These are phyloP conservation scores for Apophysomyces elegans DNA, from an alignment of 371 early-diverging fungal species.

Conservation along the genomic window DNA sequence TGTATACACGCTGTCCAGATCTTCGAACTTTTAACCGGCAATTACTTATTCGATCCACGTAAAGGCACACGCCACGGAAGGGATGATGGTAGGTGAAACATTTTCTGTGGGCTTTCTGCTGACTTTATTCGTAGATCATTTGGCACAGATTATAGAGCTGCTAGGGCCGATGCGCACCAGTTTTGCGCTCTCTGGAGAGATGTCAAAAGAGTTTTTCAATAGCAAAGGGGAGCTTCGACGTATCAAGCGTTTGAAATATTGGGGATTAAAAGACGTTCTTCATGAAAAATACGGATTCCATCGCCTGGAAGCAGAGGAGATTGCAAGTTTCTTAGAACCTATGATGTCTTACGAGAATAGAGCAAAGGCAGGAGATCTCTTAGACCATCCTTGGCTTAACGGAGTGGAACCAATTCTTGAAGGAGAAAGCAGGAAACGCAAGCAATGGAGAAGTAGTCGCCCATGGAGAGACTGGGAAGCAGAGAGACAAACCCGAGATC, in stretches of 20 bases:
- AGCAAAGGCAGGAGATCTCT: constrained; percentile 58
- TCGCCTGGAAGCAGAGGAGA: constrained; percentile 59
- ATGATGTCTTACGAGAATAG: constrained; percentile 75
- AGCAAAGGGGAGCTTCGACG: constrained; percentile 80
- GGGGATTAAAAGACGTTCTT: constrained; percentile 84
- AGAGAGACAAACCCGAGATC: constrained; percentile 12
- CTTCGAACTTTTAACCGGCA: constrained; percentile 92
- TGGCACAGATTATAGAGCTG: constrained; percentile 95
- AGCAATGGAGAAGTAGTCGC: constrained; percentile 28
- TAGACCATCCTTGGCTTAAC: constrained; percentile 69
- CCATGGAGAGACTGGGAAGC: constrained; percentile 50
- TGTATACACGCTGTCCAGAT: constrained; percentile 34
- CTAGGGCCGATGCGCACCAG: constrained; percentile 82
- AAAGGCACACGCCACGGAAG: constrained; percentile 80
- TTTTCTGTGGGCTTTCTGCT: no score
- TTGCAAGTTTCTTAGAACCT: constrained; percentile 68
- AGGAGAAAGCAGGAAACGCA: constrained; percentile 28
- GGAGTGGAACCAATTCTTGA: constrained; percentile 43
- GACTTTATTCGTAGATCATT: constrained; percentile 71
- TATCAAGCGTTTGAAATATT: constrained; percentile 82
- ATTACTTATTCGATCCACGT: constrained; percentile 95
- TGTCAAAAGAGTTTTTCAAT: constrained; percentile 80
- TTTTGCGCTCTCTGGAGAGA: constrained; percentile 76
- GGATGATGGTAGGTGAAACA: constrained; percentile 79
- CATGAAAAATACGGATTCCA: constrained; percentile 79